Base-by-base conservation (phyloP, 176 grass and related monocot genomes). In the Carex parvula region DNA sequence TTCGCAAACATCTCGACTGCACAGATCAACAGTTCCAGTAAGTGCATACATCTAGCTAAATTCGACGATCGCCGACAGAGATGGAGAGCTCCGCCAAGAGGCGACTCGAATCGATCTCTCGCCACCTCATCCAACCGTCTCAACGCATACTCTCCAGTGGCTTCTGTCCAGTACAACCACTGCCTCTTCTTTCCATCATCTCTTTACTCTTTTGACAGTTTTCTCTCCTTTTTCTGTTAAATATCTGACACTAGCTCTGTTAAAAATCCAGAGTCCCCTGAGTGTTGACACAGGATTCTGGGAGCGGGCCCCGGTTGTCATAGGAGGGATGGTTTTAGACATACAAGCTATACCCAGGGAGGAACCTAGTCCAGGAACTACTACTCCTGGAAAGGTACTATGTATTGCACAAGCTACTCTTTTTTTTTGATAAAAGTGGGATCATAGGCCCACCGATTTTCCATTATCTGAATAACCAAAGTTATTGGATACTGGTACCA, bases 241-340 rank as follows among this genome's bases (percentile, higher is more conserved):
- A 18, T 9, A 50, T 21, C 41, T 48, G 70, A 73, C 4, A 50
- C 9, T 24, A 82, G 48, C 24, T 66, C 13, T 22, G 79, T 39
- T 39, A 39, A 5, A 59, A 82, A 67, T 22, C 24, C 12, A 82
- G 80, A 82, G 63, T 82, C 60, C 3, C 2, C 63, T 82, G 80
- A 82, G 80, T 82, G 80, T 6, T 67, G 63, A 53, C 18, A 26
- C 12, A 41, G 79, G 62, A 65, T 66, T 64, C 20, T 52, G 17
- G 44, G 56, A 50, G 30, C 39, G 41, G 63, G 41, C 80, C 63
- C 80, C 80, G 15, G 80, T 82, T 62, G 63, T 82, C 57, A 64
- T 82, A 14, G 80, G 80, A 82, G 80, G 80, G 22, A 82, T 82
- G 80, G 80, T 82, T 67, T 66, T 82, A 29, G 80, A 82, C 46